Percentiles rank a stretch among this genome's conserved stretches.
These are phyloP conservation scores for Erythrophleum ivorense DNA, from an alignment of 331 rosid species.

Conservation along the genomic window DNA sequence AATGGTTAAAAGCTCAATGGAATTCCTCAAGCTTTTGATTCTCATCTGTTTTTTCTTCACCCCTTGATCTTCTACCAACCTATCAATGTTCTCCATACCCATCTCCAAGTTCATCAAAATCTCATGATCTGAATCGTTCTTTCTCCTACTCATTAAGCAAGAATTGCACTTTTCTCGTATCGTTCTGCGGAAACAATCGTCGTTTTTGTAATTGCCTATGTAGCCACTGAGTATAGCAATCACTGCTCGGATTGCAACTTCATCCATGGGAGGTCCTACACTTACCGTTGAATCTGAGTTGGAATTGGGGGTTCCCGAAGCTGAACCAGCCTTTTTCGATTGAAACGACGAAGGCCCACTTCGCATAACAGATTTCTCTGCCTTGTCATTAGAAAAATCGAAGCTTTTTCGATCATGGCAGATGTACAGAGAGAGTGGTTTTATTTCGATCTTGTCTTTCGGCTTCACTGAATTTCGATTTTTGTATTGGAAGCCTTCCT, in stretches of 20 bases:
- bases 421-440: constrained; percentile 53
- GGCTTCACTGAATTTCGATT: constrained; percentile 2
- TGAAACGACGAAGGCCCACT: constrained; percentile 49
- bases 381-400: constrained; percentile 40
- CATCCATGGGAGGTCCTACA: constrained; percentile 60
- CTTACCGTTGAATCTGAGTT: constrained; percentile 44
- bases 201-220: constrained; percentile 60
- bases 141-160: constrained; percentile 51
- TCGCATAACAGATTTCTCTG: constrained; percentile 11
- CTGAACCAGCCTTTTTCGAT: constrained; percentile 47
- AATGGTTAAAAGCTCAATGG: constrained; percentile 58
- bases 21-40: constrained; percentile 46
- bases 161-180: constrained; percentile 56
- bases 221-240: constrained; percentile 70
- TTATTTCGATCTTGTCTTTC: constrained; percentile 32
- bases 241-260: constrained; percentile 67
- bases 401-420: constrained; percentile 48
- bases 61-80: constrained; percentile 55
- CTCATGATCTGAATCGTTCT: constrained; percentile 41
- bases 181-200: constrained; percentile 55
- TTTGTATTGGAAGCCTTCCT: constrained; percentile 53
- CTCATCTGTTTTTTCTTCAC: constrained; percentile 46
- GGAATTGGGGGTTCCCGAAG: constrained; percentile 46
- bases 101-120: constrained; percentile 52
- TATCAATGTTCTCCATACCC: constrained; percentile 59